Evolutionary conservation across 345 rosid genomes (phyloP), one percentile per base, ranked within the genome.

Genomic region (Jatropha curcas): DNA sequence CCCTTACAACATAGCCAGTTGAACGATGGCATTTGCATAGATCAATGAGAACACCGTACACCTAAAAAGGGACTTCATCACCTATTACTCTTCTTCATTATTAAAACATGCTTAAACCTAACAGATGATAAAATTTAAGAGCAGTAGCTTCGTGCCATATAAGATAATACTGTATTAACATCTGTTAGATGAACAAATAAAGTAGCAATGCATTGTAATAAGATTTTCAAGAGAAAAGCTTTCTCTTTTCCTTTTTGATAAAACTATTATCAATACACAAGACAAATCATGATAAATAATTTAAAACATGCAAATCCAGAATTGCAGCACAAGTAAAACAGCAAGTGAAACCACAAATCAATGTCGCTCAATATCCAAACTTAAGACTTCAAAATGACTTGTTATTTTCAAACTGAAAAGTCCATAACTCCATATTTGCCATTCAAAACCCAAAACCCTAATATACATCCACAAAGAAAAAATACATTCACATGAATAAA

Each of bases 371-470:
- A 35, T 4, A 39, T 4, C 67, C 6, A 24, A 17, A 59, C 14
- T 7, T 35, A 20, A 43, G 22, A 6, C 8, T 16, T 20, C 24
- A 24, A 68, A 68, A 33, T 13, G 31, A 68, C 2, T n/a, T n/a
- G n/a, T n/a, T n/a, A n/a, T n/a, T n/a, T n/a, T n/a, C n/a, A n/a
- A n/a, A n/a, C n/a, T n/a, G n/a, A n/a, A n/a, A n/a, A n/a, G n/a
- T n/a, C n/a, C n/a, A n/a, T n/a, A 35, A 17, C 28, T n/a, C 22
- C 1, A 51, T 11, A 48, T 68, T 17, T 13, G 0, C 58, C 56
- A 16, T 53, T 64, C 22, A 33, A 57, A 63, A 60, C 69, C 52
- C 65, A 24, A 27, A 75, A 63, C 48, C 71, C 67, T 64, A 76
- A 19, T 16, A n/a, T n/a, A n/a, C n/a, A 59, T 14, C 20, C 68